Base-by-base conservation (phyloP, 495 filamentous ascomycete genomes). In the Xylaria sp. region DNA sequence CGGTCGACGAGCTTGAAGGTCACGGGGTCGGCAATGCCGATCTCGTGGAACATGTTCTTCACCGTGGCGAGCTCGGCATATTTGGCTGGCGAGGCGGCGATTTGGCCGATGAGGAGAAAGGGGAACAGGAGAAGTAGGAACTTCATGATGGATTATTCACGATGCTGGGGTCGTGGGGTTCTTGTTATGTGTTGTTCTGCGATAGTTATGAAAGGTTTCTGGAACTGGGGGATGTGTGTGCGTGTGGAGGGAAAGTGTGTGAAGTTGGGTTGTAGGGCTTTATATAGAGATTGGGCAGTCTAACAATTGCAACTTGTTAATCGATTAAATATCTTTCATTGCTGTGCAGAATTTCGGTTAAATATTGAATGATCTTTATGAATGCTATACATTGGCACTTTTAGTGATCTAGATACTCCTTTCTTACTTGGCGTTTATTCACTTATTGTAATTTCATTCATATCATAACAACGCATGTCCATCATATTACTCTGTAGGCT, bases 41-140 rank as follows among this genome's bases (percentile, higher is more conserved):
- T 58, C 53, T 58, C 53, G 53, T 58, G 53, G 15, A 58, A 58
- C 29, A 35, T 58, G 17, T 31, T 58, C 53, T 58, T 58, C n/a
- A 58, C 15, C 14, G 53, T 35, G 12, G 26, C 53, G 29, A 58
- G 53, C 53, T 58, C 53, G 15, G 53, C 31, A 29, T 58, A 35
- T 26, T 58, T 58, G 53, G 53, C 35, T 15, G 53, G 53, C 8
- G 53, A 58, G 6, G 53, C 26, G 17, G 53, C 29, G 19, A 58
- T 29, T 4, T 33, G 53, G 53, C 53, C 53, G 9, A n/a, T n/a
- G n/a, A 58, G 53, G 15, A 58, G 31, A 29, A 58, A 58, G 53
- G 53, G 26, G 26, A 58, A 29, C 15, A 58, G 33, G 3, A 58
- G 53, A 26, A 31, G 53, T 33, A 35, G 31, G 53, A 58, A 58